Percentiles rank a stretch among this genome's conserved stretches.
phyloP scores from a whole-genome alignment of 331 rosid genomes.

The Malus hybrid region DNA sequence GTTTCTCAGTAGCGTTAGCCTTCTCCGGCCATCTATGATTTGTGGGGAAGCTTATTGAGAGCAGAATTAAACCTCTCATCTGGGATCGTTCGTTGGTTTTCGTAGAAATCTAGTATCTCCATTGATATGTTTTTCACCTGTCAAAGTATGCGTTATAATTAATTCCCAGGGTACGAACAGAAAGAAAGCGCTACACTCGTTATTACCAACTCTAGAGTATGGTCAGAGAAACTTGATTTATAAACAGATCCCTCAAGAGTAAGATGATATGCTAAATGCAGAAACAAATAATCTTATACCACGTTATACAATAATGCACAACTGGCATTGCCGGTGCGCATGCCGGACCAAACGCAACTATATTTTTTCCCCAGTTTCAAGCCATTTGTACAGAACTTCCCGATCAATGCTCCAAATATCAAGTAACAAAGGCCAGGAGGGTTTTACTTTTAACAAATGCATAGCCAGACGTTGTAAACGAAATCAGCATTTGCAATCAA shows the following conservation, averaged over 20 bases:
- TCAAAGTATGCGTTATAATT: conserved; percentile 8
- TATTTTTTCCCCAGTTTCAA: not conserved
- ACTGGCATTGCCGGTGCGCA: not conserved
- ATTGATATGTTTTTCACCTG: conserved; percentile 87
- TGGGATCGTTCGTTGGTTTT: conserved; percentile 39
- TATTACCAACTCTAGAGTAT: not conserved
- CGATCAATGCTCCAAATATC: not conserved
- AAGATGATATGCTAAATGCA: not conserved
- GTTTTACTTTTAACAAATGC: no score
- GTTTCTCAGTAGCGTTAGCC: no score
- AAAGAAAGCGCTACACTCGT: not conserved
- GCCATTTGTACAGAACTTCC: not conserved
- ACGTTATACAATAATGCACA: not conserved
- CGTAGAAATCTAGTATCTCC: conserved; percentile 89
- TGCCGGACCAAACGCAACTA: not conserved
- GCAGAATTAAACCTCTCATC: conserved; percentile 65
- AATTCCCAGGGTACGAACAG: not conserved
- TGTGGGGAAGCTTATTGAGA: conserved; percentile 47
- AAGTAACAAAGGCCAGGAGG: no score
- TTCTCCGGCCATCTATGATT: conserved; percentile 11
- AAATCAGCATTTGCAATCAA: not conserved
- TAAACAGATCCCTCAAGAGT: no score
- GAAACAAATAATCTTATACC: not conserved
- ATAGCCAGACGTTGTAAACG: no score
- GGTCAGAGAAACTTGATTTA: not conserved